phyloP scores from a whole-genome alignment of 192 early-diverging fungal species.

The Radiomyces spectabilis region DNA sequence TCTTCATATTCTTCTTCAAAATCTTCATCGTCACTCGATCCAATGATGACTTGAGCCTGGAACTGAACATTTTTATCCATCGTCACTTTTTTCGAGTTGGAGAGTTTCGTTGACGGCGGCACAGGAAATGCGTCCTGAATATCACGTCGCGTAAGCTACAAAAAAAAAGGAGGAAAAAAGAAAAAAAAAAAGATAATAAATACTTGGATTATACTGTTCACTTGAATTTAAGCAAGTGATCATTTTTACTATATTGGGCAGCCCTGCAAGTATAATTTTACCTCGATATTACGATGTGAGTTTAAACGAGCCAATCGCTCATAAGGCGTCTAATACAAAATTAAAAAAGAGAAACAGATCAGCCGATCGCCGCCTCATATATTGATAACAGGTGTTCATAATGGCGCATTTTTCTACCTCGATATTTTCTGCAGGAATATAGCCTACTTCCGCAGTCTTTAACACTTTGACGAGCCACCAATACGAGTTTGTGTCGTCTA shows the following conservation, averaged over 20 bases:
- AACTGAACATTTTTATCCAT: conserved; percentile 26
- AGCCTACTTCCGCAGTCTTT: conserved; percentile 71
- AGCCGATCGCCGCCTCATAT: too few relatives aligned
- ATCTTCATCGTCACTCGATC: conserved; percentile 27
- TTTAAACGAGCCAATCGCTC: conserved; percentile 76
- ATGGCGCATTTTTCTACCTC: too few relatives aligned
- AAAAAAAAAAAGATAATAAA: background rate
- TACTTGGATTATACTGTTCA: background rate
- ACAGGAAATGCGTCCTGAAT: conserved; percentile 21
- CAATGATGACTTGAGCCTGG: conserved; percentile 27
- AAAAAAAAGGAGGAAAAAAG: background rate
- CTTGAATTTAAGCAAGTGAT: background rate
- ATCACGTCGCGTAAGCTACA: conserved; percentile 13
- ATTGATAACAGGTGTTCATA: background rate
- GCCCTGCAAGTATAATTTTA: conserved; percentile 1
- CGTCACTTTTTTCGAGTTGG: conserved; percentile 16
- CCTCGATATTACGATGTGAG: conserved; percentile 61
- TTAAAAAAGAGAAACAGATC: conserved; percentile 3
- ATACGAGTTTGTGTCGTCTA: conserved; percentile 82
- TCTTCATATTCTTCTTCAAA: conserved; percentile 42
- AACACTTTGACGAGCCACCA: conserved; percentile 71
- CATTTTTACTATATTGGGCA: background rate
- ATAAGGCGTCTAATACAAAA: conserved; percentile 54
- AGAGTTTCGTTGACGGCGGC: conserved; percentile 10
- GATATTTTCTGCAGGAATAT: conserved; percentile 85